These are phyloP conservation scores for Skeletonema tropicum DNA, from an alignment of 108 stramenopile species.

Conservation along the genomic window DNA sequence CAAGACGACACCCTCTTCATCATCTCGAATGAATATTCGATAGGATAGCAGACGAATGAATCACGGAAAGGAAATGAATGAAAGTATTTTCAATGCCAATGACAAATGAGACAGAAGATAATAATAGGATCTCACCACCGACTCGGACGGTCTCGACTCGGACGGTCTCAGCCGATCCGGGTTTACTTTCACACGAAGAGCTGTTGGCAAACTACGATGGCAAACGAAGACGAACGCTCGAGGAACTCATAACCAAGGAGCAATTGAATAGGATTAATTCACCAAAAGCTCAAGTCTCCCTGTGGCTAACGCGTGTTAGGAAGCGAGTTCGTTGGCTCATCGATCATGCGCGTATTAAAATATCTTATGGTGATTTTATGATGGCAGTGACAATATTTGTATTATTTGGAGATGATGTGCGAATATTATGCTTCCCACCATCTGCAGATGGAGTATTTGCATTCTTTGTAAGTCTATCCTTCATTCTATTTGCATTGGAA, in stretches of 20 bases:
- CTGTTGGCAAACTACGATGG: conserved; percentile 34
- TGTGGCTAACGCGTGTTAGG: conserved; percentile 11
- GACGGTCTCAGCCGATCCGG: conserved; percentile 58
- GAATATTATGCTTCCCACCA: conserved; percentile 51
- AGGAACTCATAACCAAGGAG: conserved; percentile 39
- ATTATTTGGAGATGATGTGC: conserved; percentile 65
- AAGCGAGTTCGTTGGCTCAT: conserved; percentile 51
- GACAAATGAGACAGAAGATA: background rate
- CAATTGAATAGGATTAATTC: conserved; percentile 10
- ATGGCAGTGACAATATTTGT: conserved; percentile 65
- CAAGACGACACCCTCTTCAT: too few relatives aligned
- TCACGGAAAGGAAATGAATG: too few relatives aligned
- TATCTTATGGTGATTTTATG: conserved; percentile 68
- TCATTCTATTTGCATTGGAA: conserved; percentile 61
- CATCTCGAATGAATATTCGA: too few relatives aligned
- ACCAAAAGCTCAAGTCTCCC: background rate
- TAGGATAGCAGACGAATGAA: background rate
- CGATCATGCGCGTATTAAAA: conserved; percentile 52
- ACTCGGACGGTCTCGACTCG: conserved; percentile 57
- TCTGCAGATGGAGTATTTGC: conserved; percentile 56
- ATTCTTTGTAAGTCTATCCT: conserved; percentile 51
- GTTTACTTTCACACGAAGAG: conserved; percentile 53
- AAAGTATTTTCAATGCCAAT: conserved; percentile 1
- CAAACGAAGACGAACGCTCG: conserved; percentile 33
- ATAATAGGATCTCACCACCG: conserved; percentile 5